Conservation (phyloP, 768 basidiomycete genomes). For the Agrocybe praecox region DNA sequence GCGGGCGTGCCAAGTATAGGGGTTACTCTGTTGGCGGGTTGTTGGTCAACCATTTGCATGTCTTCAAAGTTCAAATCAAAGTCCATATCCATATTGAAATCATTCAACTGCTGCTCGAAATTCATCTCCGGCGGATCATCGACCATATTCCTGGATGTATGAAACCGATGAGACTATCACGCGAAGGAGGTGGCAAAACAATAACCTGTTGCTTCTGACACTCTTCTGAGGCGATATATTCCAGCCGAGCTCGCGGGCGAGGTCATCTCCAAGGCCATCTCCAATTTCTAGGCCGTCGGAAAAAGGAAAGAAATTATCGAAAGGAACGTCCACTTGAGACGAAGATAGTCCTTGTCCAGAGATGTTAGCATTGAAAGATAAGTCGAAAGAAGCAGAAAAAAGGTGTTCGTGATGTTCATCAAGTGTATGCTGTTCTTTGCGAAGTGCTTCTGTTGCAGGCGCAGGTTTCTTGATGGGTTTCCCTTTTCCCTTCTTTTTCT, state of each 20-base stretch:
- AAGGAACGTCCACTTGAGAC: slow-evolving; percentile 53
- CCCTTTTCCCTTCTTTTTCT: slow-evolving; percentile 14
- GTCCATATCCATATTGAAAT: slow-evolving; percentile 4
- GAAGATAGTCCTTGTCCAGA: slow-evolving; percentile 44
- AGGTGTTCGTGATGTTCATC: slow-evolving; percentile 71
- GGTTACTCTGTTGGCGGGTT: not conserved
- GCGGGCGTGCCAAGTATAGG: slow-evolving; percentile 1
- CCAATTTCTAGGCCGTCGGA: slow-evolving; percentile 60
- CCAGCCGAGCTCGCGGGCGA: slow-evolving; percentile 80
- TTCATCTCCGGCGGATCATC: not conserved
- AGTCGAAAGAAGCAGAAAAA: slow-evolving; percentile 65
- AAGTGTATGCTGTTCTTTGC: slow-evolving; percentile 65
- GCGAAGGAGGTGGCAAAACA: not conserved
- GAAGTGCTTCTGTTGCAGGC: slow-evolving; percentile 42
- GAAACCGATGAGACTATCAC: not conserved
- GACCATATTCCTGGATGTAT: not conserved
- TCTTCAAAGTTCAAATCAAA: slow-evolving; percentile 11
- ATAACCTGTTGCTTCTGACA: slow-evolving; percentile 14
- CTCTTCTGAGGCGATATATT: slow-evolving; percentile 37
- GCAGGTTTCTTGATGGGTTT: slow-evolving; percentile 29
- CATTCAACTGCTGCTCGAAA: not conserved
- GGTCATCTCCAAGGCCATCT: slow-evolving; percentile 66
- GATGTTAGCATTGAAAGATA: slow-evolving; percentile 44
- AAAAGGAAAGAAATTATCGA: slow-evolving; percentile 52
- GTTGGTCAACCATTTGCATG: not conserved